These are phyloP conservation scores for Blumeria hordei DNA, from an alignment of 2,329 filamentous ascomycete species.

Conservation along the genomic window DNA sequence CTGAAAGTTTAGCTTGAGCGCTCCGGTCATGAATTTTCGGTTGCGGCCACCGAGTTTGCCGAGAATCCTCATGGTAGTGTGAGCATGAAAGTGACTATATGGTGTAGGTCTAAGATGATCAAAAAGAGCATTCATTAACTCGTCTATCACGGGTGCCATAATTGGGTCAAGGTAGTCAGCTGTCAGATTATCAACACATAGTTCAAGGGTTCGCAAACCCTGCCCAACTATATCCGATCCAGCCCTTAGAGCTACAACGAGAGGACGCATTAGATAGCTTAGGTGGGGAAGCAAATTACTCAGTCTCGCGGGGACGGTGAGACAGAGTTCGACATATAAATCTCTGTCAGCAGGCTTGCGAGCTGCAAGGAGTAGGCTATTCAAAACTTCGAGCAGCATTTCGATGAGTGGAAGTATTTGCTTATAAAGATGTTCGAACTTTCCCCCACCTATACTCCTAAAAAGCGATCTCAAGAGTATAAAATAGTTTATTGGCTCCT, in stretches of 20 bases:
- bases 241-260: conserved; percentile 83
- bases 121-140: conserved; percentile 93
- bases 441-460: conserved; percentile 83
- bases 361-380: conserved; percentile 76
- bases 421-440: conserved; percentile 96
- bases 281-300: conserved; percentile 89
- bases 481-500: conserved; percentile 98
- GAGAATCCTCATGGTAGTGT: conserved; percentile 91
- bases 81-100: conserved; percentile 91
- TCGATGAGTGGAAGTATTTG: conserved; percentile 88
- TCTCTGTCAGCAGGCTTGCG: conserved; percentile 79
- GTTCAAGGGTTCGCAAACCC: conserved; percentile 72
- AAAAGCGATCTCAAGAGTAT: conserved; percentile 79
- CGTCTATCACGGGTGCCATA: conserved; percentile 96
- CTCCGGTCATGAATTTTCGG: conserved; percentile 79
- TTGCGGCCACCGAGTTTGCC: conserved; percentile 92
- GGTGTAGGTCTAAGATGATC: conserved; percentile 84
- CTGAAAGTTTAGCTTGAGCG: conserved; percentile 62
- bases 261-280: conserved; percentile 85
- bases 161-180: conserved; percentile 96
- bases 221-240: conserved; percentile 88
- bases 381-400: conserved; percentile 92
- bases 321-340: conserved; percentile 85
- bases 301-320: conserved; percentile 82
- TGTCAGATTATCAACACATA: conserved; percentile 95